Evolutionary conservation across 2,329 filamentous ascomycete species (phyloP).

Genomic region (Botrytis deweyae): DNA sequence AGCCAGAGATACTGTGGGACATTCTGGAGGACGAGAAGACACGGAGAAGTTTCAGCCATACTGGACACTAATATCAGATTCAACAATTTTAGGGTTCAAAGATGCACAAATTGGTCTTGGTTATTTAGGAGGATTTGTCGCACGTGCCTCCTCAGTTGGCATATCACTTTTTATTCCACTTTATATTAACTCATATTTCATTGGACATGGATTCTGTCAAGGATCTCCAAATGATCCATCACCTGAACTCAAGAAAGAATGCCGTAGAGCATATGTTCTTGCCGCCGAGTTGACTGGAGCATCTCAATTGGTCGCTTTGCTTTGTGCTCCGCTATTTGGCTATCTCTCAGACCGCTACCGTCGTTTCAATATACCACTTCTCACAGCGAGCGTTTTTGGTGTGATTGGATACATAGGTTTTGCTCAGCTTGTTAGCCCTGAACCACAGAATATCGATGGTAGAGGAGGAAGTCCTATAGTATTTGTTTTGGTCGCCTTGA

Average conservation of each 20-base stretch:
- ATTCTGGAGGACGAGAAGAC: constrained; percentile 9
- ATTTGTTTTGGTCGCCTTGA: constrained; percentile 73
- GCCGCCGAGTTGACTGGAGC: constrained; percentile 85
- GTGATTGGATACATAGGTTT: constrained; percentile 77
- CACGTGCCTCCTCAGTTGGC: constrained; percentile 88
- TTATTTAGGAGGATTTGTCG: constrained; percentile 93
- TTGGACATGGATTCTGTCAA: constrained; percentile 74
- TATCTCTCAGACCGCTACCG: constrained; percentile 71
- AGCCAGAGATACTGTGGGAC: constrained; percentile 25
- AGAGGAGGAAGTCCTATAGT: constrained; percentile 67
- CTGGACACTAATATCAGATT: constrained; percentile 58
- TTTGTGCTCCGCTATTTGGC: constrained; percentile 85
- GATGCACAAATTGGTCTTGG: constrained; percentile 80
- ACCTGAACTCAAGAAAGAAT: constrained; percentile 79
- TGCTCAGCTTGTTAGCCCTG: constrained; percentile 73
- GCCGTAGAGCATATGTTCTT: constrained; percentile 81
- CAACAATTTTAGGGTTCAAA: constrained; percentile 68
- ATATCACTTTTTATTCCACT: constrained; percentile 94
- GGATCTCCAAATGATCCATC: constrained; percentile 62
- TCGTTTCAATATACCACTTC: constrained; percentile 69
- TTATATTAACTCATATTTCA: constrained; percentile 89
- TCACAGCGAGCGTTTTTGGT: constrained; percentile 70
- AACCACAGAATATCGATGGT: constrained; percentile 63
- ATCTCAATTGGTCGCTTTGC: constrained; percentile 80
- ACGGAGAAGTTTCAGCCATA: constrained; percentile 50